phyloP scores from a whole-genome alignment of 805 yeast species.

The Candida montana region DNA sequence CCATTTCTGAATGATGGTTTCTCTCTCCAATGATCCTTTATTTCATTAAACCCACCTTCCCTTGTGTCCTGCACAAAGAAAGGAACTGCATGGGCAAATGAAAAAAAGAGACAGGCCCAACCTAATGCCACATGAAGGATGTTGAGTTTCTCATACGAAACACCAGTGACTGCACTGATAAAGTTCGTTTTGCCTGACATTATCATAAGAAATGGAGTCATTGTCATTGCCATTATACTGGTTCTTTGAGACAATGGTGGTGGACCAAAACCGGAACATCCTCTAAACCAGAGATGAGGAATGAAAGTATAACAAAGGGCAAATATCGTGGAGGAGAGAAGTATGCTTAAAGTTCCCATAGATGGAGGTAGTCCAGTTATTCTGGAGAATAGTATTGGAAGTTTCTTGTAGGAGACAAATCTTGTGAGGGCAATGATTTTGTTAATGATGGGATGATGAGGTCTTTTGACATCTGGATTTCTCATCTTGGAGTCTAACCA shows the following conservation, averaged over 20 bases:
- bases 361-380: constrained; percentile 35
- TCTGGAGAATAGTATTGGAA: constrained; percentile 29
- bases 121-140: constrained; percentile 38
- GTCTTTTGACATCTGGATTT: no score
- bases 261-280: constrained; percentile 49
- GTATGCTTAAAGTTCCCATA: constrained; percentile 29
- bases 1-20: constrained; percentile 34
- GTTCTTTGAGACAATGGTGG: constrained; percentile 54
- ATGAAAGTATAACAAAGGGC: constrained; percentile 28
- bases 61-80: constrained; percentile 37
- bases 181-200: constrained; percentile 50
- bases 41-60: constrained; percentile 44
- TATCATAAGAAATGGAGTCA: constrained; percentile 45
- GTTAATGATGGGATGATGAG: constrained; percentile 2
- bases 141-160: constrained; percentile 51
- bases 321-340: constrained; percentile 32
- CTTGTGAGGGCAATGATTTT: constrained; percentile 28
- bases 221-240: constrained; percentile 44
- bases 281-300: constrained; percentile 49
- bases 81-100: constrained; percentile 47
- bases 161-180: constrained; percentile 44
- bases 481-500: not conserved
- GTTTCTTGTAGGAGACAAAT: constrained; percentile 27
- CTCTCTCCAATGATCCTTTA: constrained; percentile 21
- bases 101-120: constrained; percentile 39